These are phyloP conservation scores for Coniella lustricola DNA, from an alignment of 2,329 filamentous ascomycete genomes.

Conservation along the genomic window DNA sequence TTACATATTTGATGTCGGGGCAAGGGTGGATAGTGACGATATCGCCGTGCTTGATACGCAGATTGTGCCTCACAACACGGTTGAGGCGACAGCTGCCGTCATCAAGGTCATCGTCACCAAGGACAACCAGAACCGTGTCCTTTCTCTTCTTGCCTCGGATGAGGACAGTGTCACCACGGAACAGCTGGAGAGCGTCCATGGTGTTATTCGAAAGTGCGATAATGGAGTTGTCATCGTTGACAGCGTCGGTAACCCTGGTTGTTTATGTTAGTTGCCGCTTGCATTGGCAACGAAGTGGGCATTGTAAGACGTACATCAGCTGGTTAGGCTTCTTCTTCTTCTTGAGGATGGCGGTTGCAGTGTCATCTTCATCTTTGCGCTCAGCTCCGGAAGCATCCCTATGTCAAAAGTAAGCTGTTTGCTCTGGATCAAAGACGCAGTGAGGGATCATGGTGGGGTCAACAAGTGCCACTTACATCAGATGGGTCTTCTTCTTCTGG, in stretches of 20 bases:
- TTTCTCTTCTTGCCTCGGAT: constrained; percentile 99
- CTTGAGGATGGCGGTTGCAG: constrained; percentile 92
- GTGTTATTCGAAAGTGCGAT: constrained; percentile 97
- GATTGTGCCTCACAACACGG: constrained; percentile 95
- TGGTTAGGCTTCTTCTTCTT: constrained; percentile 99
- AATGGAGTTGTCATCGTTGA: constrained; percentile 99
- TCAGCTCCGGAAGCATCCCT: constrained; percentile 89
- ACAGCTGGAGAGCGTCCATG: constrained; percentile 96
- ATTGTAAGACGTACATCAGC: constrained; percentile 61
- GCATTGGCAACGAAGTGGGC: not conserved
- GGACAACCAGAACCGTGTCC: constrained; percentile 95
- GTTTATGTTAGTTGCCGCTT: constrained; percentile 18
- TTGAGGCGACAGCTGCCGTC: constrained; percentile 97
- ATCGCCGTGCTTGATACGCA: constrained; percentile 97
- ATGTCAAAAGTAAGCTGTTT: constrained; percentile 14
- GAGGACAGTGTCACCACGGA: constrained; percentile 95
- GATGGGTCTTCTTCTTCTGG: constrained; percentile 75
- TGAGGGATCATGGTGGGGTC: constrained; percentile 1
- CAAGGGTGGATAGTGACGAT: constrained; percentile 96
- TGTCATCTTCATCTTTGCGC: constrained; percentile 83
- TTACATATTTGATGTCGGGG: constrained; percentile 99
- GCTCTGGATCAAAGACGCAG: not conserved
- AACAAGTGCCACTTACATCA: constrained; percentile 55
- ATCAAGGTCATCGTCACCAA: constrained; percentile 96
- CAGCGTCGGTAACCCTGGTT: constrained; percentile 86